Evolutionary conservation across 352 stramenopile species (phyloP), one percentile per base, ranked within the genome.

Genomic region (Phytophthora tentaculata): DNA sequence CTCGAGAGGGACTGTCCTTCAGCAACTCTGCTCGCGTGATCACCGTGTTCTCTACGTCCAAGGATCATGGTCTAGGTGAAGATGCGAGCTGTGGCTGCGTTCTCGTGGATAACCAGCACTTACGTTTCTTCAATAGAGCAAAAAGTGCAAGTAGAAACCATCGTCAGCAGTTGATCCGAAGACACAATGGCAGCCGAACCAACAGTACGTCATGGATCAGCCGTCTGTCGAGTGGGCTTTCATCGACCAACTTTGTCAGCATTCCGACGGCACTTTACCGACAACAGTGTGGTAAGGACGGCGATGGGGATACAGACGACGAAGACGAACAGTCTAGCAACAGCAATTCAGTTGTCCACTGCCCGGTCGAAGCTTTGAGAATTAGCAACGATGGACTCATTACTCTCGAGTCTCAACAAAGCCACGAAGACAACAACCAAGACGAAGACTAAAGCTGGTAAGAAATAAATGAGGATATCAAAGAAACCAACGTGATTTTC

Each of bases 1-100:
- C 65, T 19, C 47, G 97, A 58, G 96, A 99, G 60, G 97, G 97
- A 19, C 56, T 93, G 3, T 67, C 48, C 0, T 68, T 93, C 14
- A 71, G 76, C 39, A 90, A 90, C 26, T 67, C 70, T 8, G 81
- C 83, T 14, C 74, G 79, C 2, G 76, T 91, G 54, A 60, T 92
- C 47, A 93, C 85, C 19, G 70, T 93, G 23, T 93, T 93, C 47
- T 91, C 81, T 4, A 92, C 83, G 1, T 91, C 83, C 12, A 90
- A 89, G 39, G 83, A 93, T 43, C 85, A 93, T 48, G 81, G 79
- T 14, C 64, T 91, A 23, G 81, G 83, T 8, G 79, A 88, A 9
- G 69, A 80, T 47, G 81, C 84, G 13, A 86, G 71, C 20, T 90
- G 83, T 50, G 84, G 77, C 26, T 91, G 84, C 37, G 64, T 91